Conservation (phyloP, 805 yeast genomes). For the Candida qinlingensis region DNA sequence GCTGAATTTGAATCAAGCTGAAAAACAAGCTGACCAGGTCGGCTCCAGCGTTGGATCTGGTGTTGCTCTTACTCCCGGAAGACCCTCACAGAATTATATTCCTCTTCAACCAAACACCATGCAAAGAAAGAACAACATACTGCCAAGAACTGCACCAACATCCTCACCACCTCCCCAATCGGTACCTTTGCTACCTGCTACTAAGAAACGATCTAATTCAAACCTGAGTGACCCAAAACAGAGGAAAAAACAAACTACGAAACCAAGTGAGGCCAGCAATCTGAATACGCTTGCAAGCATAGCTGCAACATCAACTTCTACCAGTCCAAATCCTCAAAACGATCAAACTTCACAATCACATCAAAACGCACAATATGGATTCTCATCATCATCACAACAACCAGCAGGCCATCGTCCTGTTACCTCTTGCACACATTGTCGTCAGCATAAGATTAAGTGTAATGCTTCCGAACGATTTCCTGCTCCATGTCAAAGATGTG, state of each 20-base stretch:
- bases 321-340: neutral
- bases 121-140: neutral
- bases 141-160: neutral
- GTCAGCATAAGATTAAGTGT: conserved; percentile 92
- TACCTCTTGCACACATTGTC: conserved; percentile 88
- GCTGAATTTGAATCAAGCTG: conserved; percentile 11
- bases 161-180: conserved; percentile 1
- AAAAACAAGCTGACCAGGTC: neutral
- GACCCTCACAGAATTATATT: conserved; percentile 1
- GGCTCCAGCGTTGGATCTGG: neutral
- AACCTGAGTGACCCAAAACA: neutral
- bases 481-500: conserved; percentile 76
- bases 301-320: conserved; percentile 8
- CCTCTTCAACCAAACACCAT: conserved; percentile 4
- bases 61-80: neutral
- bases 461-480: conserved; percentile 85
- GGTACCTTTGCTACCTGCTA: conserved; percentile 11
- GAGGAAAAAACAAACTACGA: conserved; percentile 5
- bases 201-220: conserved; percentile 13
- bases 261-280: conserved; percentile 3
- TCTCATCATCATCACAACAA: neutral
- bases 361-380: neutral
- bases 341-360: neutral
- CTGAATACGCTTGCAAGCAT: conserved; percentile 12
- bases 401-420: conserved; percentile 73